Base-by-base conservation (phyloP, 1,284 basidiomycete species). In the Fistulinella cinereoalba region DNA sequence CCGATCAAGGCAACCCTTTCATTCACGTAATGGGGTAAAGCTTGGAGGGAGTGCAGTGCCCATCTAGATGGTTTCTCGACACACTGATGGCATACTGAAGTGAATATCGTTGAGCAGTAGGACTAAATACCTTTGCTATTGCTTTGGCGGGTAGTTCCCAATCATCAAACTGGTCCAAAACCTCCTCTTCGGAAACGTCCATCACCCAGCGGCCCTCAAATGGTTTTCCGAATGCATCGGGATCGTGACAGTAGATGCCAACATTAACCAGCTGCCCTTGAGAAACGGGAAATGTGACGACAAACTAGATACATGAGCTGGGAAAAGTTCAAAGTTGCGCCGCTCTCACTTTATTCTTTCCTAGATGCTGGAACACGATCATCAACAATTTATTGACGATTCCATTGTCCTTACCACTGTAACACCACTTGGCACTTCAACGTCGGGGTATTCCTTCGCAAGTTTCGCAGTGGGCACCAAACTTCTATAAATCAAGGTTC, bases 281-380 rank as follows among this genome's bases (percentile, higher is more conserved):
- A 13, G 71, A 67, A 33, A 79, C 65, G 0, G 74, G 71, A 56
- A 72, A 78, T 4, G 68, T 57, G 1, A 75, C 69, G 8, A 76
- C 43, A n/a, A n/a, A n/a, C n/a, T n/a, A n/a, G n/a, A n/a, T n/a
- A n/a, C n/a, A n/a, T n/a, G n/a, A n/a, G n/a, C n/a, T n/a, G n/a
- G n/a, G 18, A 27, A 29, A 18, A 2, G 6, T 12, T n/a, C 7
- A 2, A 24, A 22, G 8, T 29, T 56, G 28, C 27, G 7, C 32
- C 0, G 3, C 4, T 71, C 72, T 33, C 29, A 74, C 75, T 46
- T 70, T 69, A 42, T 71, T 57, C 46, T 67, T 72, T 22, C 74
- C 75, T 8, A 71, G 55, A 48, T 74, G 72, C 75, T 78, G 45
- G 16, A 18, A 9, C 10, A 37, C 22, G 28, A 3, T 5, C 32